Evolutionary conservation across 345 rosid species (phyloP).

Genomic region (Citrus trifoliata): DNA sequence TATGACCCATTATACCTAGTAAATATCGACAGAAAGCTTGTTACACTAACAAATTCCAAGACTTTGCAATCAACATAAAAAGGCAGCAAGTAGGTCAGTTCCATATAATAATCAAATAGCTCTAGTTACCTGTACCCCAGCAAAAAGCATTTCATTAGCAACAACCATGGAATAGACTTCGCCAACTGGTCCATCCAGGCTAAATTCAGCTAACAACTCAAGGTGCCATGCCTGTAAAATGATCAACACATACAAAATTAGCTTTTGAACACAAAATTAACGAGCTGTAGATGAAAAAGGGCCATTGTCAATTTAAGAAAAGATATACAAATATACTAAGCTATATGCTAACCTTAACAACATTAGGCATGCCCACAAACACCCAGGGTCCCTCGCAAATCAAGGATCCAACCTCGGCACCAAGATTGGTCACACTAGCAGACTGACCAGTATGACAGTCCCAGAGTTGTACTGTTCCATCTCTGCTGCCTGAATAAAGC

Average conservation of each 20-base stretch:
- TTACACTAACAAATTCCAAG: not conserved
- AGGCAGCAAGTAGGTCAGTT: not conserved
- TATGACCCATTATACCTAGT: not conserved
- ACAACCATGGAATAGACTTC: conserved; percentile 42
- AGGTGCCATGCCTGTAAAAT: conserved; percentile 28
- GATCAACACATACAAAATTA: not conserved
- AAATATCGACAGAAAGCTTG: not conserved
- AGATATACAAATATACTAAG: not conserved
- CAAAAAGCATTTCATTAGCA: conserved; percentile 45
- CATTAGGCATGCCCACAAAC: conserved; percentile 52
- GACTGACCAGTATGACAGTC: conserved; percentile 53
- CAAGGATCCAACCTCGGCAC: conserved; percentile 46
- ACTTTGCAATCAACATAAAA: not conserved
- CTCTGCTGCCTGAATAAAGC: conserved; percentile 54
- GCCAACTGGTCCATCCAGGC: conserved; percentile 43
- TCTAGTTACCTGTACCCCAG: conserved; percentile 52
- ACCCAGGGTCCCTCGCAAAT: conserved; percentile 62
- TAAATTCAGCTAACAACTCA: conserved; percentile 28
- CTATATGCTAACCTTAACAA: conserved; percentile 39
- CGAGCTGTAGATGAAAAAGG: not conserved
- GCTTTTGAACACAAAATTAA: not conserved
- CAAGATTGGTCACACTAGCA: conserved; percentile 26
- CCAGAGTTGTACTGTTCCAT: conserved; percentile 48
- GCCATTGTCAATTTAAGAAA: not conserved
- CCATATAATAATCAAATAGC: not conserved